Conservation (phyloP, 2,329 filamentous ascomycete species). For the Dichotomopilus funicola region DNA sequence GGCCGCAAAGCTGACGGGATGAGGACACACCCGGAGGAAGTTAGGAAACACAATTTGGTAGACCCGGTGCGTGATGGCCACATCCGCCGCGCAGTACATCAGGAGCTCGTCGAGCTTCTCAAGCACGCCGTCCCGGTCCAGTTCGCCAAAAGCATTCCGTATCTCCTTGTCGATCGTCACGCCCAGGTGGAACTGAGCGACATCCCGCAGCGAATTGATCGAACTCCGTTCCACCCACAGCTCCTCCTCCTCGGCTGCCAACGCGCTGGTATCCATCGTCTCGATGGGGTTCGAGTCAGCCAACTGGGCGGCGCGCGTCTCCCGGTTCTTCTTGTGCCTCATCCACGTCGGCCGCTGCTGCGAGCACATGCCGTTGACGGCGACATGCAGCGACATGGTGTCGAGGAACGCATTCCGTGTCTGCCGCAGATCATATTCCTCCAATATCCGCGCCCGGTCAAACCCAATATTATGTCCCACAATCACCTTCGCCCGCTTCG, state of each 20-base stretch:
- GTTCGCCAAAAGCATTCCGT: conserved; percentile 78
- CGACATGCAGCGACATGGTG: conserved; percentile 97
- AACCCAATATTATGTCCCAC: conserved; percentile 96
- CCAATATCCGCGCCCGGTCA: conserved; percentile 77
- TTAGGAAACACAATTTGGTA: conserved; percentile 89
- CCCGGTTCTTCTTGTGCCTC: conserved; percentile 86
- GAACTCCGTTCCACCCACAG: conserved; percentile 93
- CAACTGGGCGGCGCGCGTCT: too few species aligned
- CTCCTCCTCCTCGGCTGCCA: conserved; percentile 83
- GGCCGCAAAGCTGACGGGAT: conserved; percentile 94
- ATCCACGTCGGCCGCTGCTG: conserved; percentile 95
- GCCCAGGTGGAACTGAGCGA: conserved; percentile 92
- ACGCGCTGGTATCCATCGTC: conserved; percentile 57
- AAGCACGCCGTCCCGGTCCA: conserved; percentile 65
- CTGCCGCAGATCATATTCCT: conserved; percentile 83
- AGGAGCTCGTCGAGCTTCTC: conserved; percentile 73
- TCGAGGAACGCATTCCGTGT: conserved; percentile 83
- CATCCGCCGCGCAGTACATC: conserved; percentile 92
- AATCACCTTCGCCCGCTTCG: conserved; percentile 64
- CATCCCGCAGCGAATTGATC: conserved; percentile 88
- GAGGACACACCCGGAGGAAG: conserved; percentile 84
- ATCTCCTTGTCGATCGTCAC: conserved; percentile 85
- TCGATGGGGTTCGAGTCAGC: too few species aligned
- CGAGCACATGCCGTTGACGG: conserved; percentile 98
- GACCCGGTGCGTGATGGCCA: conserved; percentile 86